Base-by-base conservation (phyloP, 2,329 filamentous ascomycete genomes). In the Pseudocercospora musae region DNA sequence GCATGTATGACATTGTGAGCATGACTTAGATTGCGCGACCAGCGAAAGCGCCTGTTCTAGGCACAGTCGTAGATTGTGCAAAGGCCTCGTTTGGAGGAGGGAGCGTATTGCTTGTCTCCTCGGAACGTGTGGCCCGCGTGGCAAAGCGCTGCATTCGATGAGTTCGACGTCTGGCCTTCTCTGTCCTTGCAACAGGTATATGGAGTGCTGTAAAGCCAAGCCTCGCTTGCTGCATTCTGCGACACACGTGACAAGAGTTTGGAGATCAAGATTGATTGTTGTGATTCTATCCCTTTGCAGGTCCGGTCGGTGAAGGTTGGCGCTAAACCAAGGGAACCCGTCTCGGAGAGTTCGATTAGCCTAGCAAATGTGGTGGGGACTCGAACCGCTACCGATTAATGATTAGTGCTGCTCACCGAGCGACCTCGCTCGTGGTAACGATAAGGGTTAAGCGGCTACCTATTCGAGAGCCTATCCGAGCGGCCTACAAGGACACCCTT, bases 21-120 rank as follows among this genome's bases (percentile, higher is more conserved):
- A 57, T 27, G 53, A 60, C 46, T 48, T 62, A 62, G 31, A 62
- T 62, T 62, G 60, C 52, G 15, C 52, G 23, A 55, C 29, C 29
- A 20, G 15, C 48, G 10, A 27, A 27, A 13, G 48, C 15, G 7
- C 1, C 15, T 29, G 48, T 29, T 52, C 48, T 52, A 18, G 48
- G 31, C 29, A 29, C 31, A 20, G 10, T 4, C 31, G 2, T 20
- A 23, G 29, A 37, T 55, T 23, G 11, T 7, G 27, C 20, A n/a
- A 40, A 55, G 33, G 11, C 52, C 52, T 37, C 27, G n/a, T 37
- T 40, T n/a, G 18, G 29, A 7, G 10, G n/a, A 42, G 9, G 10
- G n/a, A 42, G 9, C 11, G 25, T n/a, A 37, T 40, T 13, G 9
- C 46, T 21, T 27, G 37, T n/a, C 42, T 27, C 25, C 11, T 18